Evolutionary conservation across 768 basidiomycete genomes (phyloP).

Genomic region (Sporobolomyces pararoseus): DNA sequence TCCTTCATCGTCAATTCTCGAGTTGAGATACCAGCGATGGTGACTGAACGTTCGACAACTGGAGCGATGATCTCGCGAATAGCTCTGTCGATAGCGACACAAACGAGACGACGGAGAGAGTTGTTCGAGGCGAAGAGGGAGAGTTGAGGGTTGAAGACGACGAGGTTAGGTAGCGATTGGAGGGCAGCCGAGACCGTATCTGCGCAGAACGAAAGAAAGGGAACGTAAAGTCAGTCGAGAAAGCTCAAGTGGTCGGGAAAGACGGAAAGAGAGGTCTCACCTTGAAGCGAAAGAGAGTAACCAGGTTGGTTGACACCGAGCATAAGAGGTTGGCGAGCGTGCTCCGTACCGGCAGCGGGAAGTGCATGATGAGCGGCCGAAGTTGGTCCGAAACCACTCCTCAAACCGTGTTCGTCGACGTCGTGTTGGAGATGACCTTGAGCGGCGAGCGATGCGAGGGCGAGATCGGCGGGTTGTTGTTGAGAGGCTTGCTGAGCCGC

Average conservation of each 20-base stretch:
- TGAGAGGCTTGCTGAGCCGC: slow-evolving; percentile 14
- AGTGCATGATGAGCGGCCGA: slow-evolving; percentile 31
- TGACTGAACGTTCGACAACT: slow-evolving; percentile 95
- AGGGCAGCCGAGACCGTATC: slow-evolving; percentile 58
- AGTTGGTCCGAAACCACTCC: slow-evolving; percentile 13
- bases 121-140: slow-evolving; percentile 66
- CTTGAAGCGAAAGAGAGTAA: slow-evolving; percentile 44
- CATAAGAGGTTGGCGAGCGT: slow-evolving; percentile 30
- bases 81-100: slow-evolving; percentile 84
- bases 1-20: slow-evolving; percentile 92
- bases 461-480: slow-evolving; percentile 29
- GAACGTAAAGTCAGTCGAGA: neutral
- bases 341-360: slow-evolving; percentile 24
- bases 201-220: neutral
- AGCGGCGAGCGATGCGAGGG: slow-evolving; percentile 23
- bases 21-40: slow-evolving; percentile 96
- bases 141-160: slow-evolving; percentile 73
- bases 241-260: no score
- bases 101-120: slow-evolving; percentile 82
- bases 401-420: slow-evolving; percentile 18
- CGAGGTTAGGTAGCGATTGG: slow-evolving; percentile 62
- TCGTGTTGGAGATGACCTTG: slow-evolving; percentile 19
- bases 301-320: slow-evolving; percentile 44
- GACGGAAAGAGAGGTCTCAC: slow-evolving; percentile 1
- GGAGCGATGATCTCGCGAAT: slow-evolving; percentile 97